Base-by-base conservation (phyloP, 2,329 filamentous ascomycete species). In the Biscogniauxia mediterranea region DNA sequence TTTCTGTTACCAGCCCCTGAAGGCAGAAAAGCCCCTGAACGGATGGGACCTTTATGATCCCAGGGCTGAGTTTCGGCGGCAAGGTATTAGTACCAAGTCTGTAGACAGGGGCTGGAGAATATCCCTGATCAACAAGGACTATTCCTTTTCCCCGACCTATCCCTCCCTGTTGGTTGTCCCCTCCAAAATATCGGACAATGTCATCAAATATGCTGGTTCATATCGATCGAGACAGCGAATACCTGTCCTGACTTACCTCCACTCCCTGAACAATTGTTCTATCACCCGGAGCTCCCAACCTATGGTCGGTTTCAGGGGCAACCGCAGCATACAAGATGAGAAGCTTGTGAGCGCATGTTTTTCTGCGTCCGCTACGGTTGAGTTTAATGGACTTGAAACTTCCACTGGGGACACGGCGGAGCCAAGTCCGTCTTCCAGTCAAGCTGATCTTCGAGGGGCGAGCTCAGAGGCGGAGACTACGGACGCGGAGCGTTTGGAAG, bases 211-310 rank as follows among this genome's bases (percentile, higher is more conserved):
- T 73, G 95, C 93, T 25, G 90, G 89, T 61, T 86, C 88, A 64
- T 98, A 96, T 77, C 90, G 95, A 56, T 98, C 95, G 0, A 87
- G 93, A 62, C 88, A 89, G 65, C 89, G 95, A 62, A 93, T 99
- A 75, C 95, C 95, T 1, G 90, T 89, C 3, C 80, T 99, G 49
- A 93, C 93, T 21, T 99, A 99, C 75, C 86, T 97, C n/a, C 95
- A 99, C 75, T 92, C 92, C 0, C 83, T 97, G 70, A 99, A 98
- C 74, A 97, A 96, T 74, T 98, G 95, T 76, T 95, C 93, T 23
- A 97, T 99, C 66, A 97, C 94, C 1, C 85, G 95, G 73, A 96
- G 93, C 72, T 96, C 94, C 3, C 95, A 99, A 74, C 95, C 95
- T 0, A 81, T 94, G 60, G 90, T 94, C 1, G 95, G 95, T 15